Conservation (phyloP, 2,329 filamentous ascomycete genomes). For the Whalleya microplaca region DNA sequence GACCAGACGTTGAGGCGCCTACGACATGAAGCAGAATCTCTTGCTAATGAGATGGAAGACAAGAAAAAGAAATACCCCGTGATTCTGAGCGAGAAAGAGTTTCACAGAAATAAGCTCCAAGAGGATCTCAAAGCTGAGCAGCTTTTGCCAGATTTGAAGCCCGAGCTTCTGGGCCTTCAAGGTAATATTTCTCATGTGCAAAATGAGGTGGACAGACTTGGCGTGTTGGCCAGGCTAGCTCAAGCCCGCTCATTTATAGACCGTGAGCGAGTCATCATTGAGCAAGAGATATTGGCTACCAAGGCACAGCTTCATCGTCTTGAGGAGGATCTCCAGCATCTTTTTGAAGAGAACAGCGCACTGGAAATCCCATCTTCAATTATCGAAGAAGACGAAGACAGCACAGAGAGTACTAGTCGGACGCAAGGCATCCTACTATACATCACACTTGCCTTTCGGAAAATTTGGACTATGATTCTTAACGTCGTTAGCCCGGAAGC, state of each 20-base stretch:
- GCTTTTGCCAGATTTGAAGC: slow-evolving; percentile 1
- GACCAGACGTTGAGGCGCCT: slow-evolving; percentile 1
- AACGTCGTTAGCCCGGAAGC: neutral
- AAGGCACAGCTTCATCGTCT: neutral
- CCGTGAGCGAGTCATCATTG: slow-evolving; percentile 1
- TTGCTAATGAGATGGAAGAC: neutral
- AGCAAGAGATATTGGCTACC: neutral
- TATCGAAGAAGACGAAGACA: neutral
- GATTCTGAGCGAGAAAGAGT: neutral
- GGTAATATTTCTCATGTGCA: slow-evolving; percentile 4
- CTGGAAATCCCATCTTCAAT: slow-evolving; percentile 2
- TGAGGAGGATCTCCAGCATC: neutral
- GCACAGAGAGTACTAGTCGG: neutral
- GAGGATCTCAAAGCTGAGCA: neutral
- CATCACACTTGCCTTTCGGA: neutral
- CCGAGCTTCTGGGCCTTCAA: neutral
- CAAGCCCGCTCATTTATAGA: slow-evolving; percentile 13
- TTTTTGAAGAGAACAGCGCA: slow-evolving; percentile 4
- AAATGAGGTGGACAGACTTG: slow-evolving; percentile 8
- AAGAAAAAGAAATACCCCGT: slow-evolving; percentile 2
- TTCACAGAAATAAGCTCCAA: neutral
- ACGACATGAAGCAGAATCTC: neutral
- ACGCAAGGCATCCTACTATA: slow-evolving; percentile 1
- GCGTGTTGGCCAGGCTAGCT: slow-evolving; percentile 4
- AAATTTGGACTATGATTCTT: slow-evolving; percentile 1